phyloP scores from a whole-genome alignment of 495 filamentous ascomycete genomes.

The Glarea lozoyensis region DNA sequence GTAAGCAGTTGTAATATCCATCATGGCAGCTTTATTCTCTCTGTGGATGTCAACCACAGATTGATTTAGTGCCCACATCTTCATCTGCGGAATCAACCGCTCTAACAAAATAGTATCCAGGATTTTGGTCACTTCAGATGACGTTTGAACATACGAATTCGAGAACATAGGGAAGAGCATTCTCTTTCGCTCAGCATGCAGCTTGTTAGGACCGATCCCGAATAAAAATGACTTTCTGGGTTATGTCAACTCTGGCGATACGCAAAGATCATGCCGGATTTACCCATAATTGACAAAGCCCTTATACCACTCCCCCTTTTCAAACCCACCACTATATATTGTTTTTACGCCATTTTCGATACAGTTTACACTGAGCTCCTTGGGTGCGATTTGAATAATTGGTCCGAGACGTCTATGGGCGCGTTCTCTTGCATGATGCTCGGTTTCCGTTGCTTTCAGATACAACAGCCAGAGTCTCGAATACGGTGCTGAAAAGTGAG shows the following conservation, averaged over 20 bases:
- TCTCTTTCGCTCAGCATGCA: constrained; percentile 54
- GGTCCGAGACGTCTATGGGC: constrained; percentile 48
- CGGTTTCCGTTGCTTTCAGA: constrained; percentile 2
- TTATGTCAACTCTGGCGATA: neutral
- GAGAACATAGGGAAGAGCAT: constrained; percentile 62
- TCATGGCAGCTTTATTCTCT: neutral
- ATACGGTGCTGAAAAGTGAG: constrained; percentile 50
- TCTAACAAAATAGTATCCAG: constrained; percentile 48
- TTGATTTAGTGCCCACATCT: neutral
- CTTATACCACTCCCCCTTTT: constrained; percentile 7
- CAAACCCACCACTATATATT: constrained; percentile 7
- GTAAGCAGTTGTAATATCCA: neutral
- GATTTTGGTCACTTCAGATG: constrained; percentile 34
- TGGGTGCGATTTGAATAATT: constrained; percentile 41
- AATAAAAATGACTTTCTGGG: neutral
- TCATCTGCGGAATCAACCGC: constrained; percentile 43
- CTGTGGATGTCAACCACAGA: neutral
- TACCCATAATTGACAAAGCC: constrained; percentile 11
- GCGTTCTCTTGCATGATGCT: constrained; percentile 30
- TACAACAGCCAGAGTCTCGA: constrained; percentile 49
- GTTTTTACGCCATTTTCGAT: constrained; percentile 6
- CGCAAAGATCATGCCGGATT: neutral
- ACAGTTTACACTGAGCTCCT: constrained; percentile 11
- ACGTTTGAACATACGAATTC: constrained; percentile 59
- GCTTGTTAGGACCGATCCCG: constrained; percentile 23